Evolutionary conservation across 2,329 filamentous ascomycete genomes (phyloP), one percentile per base, ranked within the genome.

Genomic region (Colletotrichum lindemuthianum): DNA sequence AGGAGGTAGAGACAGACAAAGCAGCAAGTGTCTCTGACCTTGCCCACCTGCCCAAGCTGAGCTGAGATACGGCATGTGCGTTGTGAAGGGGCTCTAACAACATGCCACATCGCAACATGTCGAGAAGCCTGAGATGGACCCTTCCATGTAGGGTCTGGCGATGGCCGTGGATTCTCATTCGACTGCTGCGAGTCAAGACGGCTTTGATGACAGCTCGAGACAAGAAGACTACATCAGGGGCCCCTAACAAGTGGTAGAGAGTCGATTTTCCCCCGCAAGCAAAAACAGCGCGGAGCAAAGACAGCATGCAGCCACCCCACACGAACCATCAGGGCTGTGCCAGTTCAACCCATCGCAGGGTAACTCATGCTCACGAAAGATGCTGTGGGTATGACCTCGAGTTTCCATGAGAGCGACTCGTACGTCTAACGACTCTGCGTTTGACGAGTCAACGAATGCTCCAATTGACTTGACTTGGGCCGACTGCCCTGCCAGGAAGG

Each of bases 271-370:
- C 47, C 53, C 33, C 43, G 32, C 13, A 45, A n/a, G n/a, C n/a
- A n/a, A n/a, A n/a, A n/a, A 43, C 16, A 1, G n/a, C 12, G 37
- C 43, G 49, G 37, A 56, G 37, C 13, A 44, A 34, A 63, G 53
- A 13, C 34, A 16, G 34, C 47, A 63, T 32, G 48, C 59, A 24
- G 54, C 54, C 54, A 63, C 54, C 48, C 55, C 54, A 48, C 54
- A 48, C 36, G 41, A 60, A 53, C 48, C 36, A 43, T 44, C 55
- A 49, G 44, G 59, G 59, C 10, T 10, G 36, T 43, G 59, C 51
- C 50, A 55, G 50, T 49, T 55, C 36, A 36, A 50, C 6, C 12
- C 33, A 50, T 12, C 12, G 11, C 33, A 50, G 24, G 4, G 24
- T 4, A 24, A 24, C 24, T 4, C 24, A 24, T 24, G 24, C 24